A percentile compares a stretch with the other conserved stretches of the same genome.
Conservation (phyloP, 2,329 filamentous ascomycete genomes). For the Phaeosphaeriaceae sp. region DNA sequence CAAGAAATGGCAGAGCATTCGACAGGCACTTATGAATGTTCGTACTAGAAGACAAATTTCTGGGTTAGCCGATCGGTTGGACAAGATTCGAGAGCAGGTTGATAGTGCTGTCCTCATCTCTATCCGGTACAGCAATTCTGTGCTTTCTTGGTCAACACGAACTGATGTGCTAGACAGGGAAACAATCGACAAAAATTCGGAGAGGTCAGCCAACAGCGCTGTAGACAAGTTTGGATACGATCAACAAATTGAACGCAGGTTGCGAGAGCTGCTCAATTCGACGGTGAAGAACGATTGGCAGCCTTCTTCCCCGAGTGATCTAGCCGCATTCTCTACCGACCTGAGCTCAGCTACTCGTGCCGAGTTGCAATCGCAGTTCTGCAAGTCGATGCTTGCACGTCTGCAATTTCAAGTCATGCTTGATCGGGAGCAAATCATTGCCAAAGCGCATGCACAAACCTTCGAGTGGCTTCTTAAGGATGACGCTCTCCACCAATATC, state of each 20-base stretch:
- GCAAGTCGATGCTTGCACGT: not conserved
- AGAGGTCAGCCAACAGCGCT: no score
- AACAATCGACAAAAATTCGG: not conserved
- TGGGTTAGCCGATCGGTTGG: not conserved
- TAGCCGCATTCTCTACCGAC: not conserved
- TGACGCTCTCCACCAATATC: not conserved
- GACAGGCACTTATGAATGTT: not conserved
- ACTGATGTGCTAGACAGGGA: not conserved
- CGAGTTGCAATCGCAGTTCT: not conserved
- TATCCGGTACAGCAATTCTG: not conserved
- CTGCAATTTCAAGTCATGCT: not conserved
- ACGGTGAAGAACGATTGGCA: not conserved
- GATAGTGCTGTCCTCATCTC: not conserved
- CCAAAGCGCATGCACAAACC: conserved; percentile 9
- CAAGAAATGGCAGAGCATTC: not conserved
- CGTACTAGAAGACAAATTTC: not conserved
- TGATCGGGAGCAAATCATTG: conserved; percentile 8
- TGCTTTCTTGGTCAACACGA: not conserved
- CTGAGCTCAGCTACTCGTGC: not conserved
- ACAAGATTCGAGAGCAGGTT: not conserved
- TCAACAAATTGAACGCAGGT: not conserved
- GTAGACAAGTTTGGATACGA: not conserved
- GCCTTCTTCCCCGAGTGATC: not conserved
- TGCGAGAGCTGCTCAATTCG: not conserved
- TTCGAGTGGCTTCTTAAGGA: conserved; percentile 17